These are phyloP conservation scores for Marasmius fiardii DNA, from an alignment of 1,284 basidiomycete genomes.

Conservation along the genomic window DNA sequence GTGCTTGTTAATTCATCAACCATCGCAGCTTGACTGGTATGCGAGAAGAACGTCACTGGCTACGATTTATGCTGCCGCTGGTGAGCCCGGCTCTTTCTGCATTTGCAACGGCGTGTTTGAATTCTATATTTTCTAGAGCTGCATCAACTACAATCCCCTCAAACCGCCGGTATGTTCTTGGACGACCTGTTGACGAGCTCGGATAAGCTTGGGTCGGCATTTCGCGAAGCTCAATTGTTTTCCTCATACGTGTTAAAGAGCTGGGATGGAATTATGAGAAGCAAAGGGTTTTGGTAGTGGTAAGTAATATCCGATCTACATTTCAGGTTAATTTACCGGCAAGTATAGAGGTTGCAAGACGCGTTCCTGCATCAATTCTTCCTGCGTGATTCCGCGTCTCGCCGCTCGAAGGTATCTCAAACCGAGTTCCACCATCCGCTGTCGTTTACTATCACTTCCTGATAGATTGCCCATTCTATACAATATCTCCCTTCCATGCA, in stretches of 20 bases:
- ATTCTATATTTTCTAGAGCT: slow-evolving; percentile 43
- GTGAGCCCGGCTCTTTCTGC: slow-evolving; percentile 22
- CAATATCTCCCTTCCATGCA: slow-evolving; percentile 6
- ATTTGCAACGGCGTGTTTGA: not conserved
- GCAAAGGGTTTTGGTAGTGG: slow-evolving; percentile 46
- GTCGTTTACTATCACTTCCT: not conserved
- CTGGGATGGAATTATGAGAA: slow-evolving; percentile 65
- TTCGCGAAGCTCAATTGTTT: slow-evolving; percentile 51
- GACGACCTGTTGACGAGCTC: slow-evolving; percentile 53
- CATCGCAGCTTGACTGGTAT: slow-evolving; percentile 64
- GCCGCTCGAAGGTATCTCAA: not conserved
- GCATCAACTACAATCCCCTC: slow-evolving; percentile 70
- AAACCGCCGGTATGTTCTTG: slow-evolving; percentile 62
- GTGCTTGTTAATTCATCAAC: slow-evolving; percentile 8
- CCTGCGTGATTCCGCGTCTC: not conserved
- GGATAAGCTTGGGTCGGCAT: slow-evolving; percentile 34
- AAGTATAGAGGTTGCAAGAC: not conserved
- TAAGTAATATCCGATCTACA: not conserved
- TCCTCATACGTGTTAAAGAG: slow-evolving; percentile 60
- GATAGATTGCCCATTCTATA: not conserved
- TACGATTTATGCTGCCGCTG: slow-evolving; percentile 63
- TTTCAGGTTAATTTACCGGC: not conserved
- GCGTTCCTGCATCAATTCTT: not conserved
- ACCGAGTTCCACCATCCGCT: not conserved
- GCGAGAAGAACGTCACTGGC: slow-evolving; percentile 57